Base-by-base conservation (phyloP, 352 stramenopile species). In the Phytopythium delawarense region DNA sequence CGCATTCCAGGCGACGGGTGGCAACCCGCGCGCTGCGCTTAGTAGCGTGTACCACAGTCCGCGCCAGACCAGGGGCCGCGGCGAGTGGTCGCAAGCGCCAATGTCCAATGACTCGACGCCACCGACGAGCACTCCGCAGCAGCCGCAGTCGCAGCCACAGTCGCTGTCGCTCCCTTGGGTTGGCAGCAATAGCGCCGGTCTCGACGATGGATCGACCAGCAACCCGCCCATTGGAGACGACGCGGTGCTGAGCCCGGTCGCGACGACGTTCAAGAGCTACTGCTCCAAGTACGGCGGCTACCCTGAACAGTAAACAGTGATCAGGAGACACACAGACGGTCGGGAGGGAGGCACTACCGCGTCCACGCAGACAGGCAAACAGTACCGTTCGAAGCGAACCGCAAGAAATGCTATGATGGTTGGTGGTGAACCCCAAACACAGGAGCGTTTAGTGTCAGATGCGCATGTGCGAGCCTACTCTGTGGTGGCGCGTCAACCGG, bases 201-300 rank as follows among this genome's bases (percentile, higher is more conserved):
- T 64, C 21, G 59, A 57, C 57, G 56, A 63, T 28, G 58, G 64
- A 4, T 61, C 64, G 30, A 61, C 59, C 9, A 64, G 20, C 16
- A 45, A 42, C n/a, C 20, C 21, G 7, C 20, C 35, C 3, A 23
- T 46, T 6, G 53, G 34, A 23, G 53, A 59, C 53, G 21, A 79
- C 7, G 65, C 70, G 25, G 30, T 66, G 13, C 28, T 65, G 16
- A 80, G 66, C 20, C 67, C 76, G 13, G 70, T 65, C 28, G 68
- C 67, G 50, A 69, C 73, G 46, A 75, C 78, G 21, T 90, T 91
- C 71, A 88, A 84, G 62, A 80, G 76, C 58, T 92, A 92, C 49
- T 94, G 86, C 79, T 94, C 86, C 25, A 94, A 92, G 64, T 94
- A 94, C 55, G 86, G 86, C 45, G 86, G 86, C 18, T 94, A 94